Evolutionary conservation across 2,329 filamentous ascomycete species (phyloP).

Genomic region (Sarocladium brachiariae): DNA sequence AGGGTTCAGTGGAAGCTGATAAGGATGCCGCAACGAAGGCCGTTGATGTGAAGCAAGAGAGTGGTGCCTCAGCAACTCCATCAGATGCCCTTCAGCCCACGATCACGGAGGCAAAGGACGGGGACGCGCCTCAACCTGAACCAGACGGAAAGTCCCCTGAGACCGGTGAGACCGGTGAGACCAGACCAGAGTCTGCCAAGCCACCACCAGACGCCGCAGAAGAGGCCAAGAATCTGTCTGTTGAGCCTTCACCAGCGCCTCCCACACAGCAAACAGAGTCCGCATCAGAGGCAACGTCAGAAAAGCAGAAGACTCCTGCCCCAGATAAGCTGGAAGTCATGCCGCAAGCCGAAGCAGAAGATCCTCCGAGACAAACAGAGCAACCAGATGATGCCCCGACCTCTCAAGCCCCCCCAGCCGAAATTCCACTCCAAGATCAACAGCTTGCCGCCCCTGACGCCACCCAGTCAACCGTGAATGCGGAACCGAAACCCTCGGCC

Average conservation of each 20-base stretch:
- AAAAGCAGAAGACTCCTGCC: neutral
- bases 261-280: neutral
- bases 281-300: neutral
- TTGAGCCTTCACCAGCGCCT: neutral
- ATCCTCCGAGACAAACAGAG: neutral
- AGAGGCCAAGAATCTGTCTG: neutral
- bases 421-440: neutral
- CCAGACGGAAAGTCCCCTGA: neutral
- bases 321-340: neutral
- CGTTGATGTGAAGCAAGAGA: too few species aligned
- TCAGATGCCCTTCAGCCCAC: neutral
- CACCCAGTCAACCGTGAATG: neutral
- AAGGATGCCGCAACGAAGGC: too few species aligned
- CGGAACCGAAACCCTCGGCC: slow-evolving; percentile 22
- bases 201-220: neutral
- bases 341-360: neutral
- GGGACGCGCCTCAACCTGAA: neutral
- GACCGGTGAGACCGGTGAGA: neutral
- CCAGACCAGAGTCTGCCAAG: neutral
- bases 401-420: neutral
- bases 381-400: neutral
- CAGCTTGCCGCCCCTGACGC: neutral
- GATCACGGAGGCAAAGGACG: too few species aligned
- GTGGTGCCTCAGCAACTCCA: too few species aligned
- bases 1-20: neutral